These are phyloP conservation scores for Populus pruinosa DNA, from an alignment of 345 rosid species.

Conservation along the genomic window DNA sequence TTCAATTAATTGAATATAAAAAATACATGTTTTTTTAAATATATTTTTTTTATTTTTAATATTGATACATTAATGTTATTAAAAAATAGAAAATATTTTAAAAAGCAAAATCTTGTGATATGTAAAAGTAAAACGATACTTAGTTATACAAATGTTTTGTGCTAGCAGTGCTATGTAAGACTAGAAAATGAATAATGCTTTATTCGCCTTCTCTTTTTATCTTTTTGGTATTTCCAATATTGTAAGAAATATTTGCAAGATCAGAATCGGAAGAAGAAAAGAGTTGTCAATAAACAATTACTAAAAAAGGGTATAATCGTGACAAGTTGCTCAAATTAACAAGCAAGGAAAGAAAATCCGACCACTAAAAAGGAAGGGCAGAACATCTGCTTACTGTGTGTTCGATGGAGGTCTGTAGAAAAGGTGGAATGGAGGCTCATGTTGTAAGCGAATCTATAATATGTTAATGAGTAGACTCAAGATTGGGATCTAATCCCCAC, in stretches of 20 bases:
- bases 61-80: no score
- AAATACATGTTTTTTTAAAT: no score
- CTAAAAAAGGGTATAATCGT: constrained; percentile 12
- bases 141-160: no score
- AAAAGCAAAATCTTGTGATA: neutral
- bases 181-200: neutral
- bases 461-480: constrained; percentile 13
- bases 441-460: constrained; percentile 24
- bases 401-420: constrained; percentile 8
- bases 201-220: neutral
- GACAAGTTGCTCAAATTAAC: constrained; percentile 34
- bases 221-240: neutral
- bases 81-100: no score
- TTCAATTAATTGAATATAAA: no score
- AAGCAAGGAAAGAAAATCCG: constrained; percentile 18
- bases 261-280: constrained; percentile 5
- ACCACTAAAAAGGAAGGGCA: constrained; percentile 12
- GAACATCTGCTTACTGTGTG: constrained; percentile 26
- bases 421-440: constrained; percentile 11
- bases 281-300: constrained; percentile 19
- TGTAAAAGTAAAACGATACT: neutral
- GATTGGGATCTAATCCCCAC: constrained; percentile 46
- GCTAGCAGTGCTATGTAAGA: no score
- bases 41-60: no score
- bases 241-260: constrained; percentile 11